Base-by-base conservation (phyloP, 768 basidiomycete species). In the Infundibulicybe gibba region DNA sequence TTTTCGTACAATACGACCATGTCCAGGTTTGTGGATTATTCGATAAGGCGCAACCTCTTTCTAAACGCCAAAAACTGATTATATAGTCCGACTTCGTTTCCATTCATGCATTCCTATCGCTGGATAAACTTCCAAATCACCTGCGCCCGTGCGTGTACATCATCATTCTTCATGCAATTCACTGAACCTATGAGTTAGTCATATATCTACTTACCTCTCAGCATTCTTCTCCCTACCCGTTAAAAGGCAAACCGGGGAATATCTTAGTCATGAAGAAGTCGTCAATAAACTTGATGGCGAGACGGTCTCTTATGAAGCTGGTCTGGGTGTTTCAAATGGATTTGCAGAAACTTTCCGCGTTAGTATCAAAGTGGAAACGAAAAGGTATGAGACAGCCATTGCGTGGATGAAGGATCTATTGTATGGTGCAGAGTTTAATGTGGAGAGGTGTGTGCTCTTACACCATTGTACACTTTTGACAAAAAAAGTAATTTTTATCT, bases 1-100 rank as follows among this genome's bases (percentile, higher is more conserved):
- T 93, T 69, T 94, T 94, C 61, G 81, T 95, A 9, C 87, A 97
- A 59, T 99, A 91, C 58, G 89, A 97, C 56, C 90, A 94, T 63
- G 92, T 95, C 41, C 80, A 92, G 72, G 94, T 89, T 41, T 35
- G 66, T 16, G 19, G 16, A n/a, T n/a, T n/a, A n/a, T n/a, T 32
- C 25, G 8, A 25, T 25, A 25, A 25, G 25, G 25, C 25, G 8
- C 25, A 3, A 25, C 8, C 8, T 3, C 25, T 25, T 25, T 51
- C 14, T 46, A 34, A 43, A 45, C 8, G n/a, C 44, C 41, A 40
- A 49, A 34, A 13, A 41, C 31, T 41, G 21, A 48, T 52, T 33
- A 32, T 40, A 8, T 52, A 97, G 90, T 98, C 95, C 6, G 92
- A 95, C 58, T 98, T 99, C 62, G 82, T 97, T 47, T 80, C 83